These are phyloP conservation scores for Diversispora epigaea DNA, from an alignment of 192 early-diverging fungal species.

Conservation along the genomic window DNA sequence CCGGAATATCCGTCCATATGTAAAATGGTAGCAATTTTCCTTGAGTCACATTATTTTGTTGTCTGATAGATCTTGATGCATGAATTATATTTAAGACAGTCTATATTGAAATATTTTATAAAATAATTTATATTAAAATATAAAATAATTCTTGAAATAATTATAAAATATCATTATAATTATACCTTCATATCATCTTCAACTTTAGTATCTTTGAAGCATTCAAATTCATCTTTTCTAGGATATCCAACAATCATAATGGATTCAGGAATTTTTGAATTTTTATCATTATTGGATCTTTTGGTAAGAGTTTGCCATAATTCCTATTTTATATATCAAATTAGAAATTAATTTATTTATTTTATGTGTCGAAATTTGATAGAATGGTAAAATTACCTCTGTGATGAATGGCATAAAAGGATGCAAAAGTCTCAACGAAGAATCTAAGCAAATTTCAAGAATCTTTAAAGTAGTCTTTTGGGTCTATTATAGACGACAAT, in stretches of 20 bases:
- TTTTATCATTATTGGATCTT: conserved; percentile 10
- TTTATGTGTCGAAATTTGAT: background rate
- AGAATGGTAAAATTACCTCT: conserved; percentile 63
- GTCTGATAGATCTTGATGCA: conserved; percentile 53
- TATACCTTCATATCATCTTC: conserved; percentile 52
- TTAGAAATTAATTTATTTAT: background rate
- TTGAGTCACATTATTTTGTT: conserved; percentile 50
- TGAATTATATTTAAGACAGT: conserved; percentile 48
- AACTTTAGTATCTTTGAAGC: conserved; percentile 42
- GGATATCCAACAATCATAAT: conserved; percentile 55
- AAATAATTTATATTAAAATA: too few species aligned
- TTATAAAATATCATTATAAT: too few species aligned
- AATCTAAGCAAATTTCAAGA: conserved; percentile 73
- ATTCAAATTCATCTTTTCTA: conserved; percentile 31
- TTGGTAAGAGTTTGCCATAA: conserved; percentile 50
- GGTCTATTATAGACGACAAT: conserved; percentile 31
- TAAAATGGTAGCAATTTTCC: conserved; percentile 47
- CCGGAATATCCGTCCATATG: conserved; percentile 42
- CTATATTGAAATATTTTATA: conserved; percentile 20
- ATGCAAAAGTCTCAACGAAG: conserved; percentile 79
- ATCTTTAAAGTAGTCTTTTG: conserved; percentile 47
- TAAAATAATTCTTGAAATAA: too few species aligned
- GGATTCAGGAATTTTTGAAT: conserved; percentile 30
- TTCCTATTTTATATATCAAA: conserved; percentile 42
- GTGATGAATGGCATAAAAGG: conserved; percentile 98